phyloP scores from a whole-genome alignment of 768 basidiomycete genomes.

The Lentinula lateritia region DNA sequence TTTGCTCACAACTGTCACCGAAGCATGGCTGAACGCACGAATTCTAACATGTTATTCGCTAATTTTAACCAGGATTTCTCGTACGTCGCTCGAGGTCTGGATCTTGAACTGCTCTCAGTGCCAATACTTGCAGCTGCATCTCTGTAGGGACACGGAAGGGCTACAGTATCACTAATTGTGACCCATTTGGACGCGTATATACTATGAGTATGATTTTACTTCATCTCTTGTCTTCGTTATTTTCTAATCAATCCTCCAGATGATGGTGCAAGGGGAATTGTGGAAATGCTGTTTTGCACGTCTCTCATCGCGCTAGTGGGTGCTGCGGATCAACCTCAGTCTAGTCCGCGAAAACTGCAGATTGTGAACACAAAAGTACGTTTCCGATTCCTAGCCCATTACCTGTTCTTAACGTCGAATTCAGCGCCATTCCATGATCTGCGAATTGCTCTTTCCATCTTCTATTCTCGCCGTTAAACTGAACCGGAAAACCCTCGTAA shows the following conservation, averaged over 20 bases:
- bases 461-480: slow-evolving; percentile 97
- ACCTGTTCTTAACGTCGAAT: slow-evolving; percentile 6
- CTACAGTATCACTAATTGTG: slow-evolving; percentile 96
- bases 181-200: slow-evolving; percentile 95
- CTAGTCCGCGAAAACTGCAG: slow-evolving; percentile 89
- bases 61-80: slow-evolving; percentile 99
- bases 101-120: not conserved
- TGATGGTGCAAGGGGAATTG: slow-evolving; percentile 92
- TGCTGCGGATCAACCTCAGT: slow-evolving; percentile 86
- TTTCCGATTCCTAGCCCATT: not conserved
- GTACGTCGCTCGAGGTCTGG: slow-evolving; percentile 32
- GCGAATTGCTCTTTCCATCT: slow-evolving; percentile 95
- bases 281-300: slow-evolving; percentile 99
- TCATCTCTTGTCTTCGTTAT: not conserved
- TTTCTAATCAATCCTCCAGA: slow-evolving; percentile 37
- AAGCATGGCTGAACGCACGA: slow-evolving; percentile 7
- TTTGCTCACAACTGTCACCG: slow-evolving; percentile 4
- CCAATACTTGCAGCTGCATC: slow-evolving; percentile 54
- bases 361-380: slow-evolving; percentile 97
- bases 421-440: slow-evolving; percentile 96
- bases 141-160: slow-evolving; percentile 94
- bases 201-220: slow-evolving; percentile 70
- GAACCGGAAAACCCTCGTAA: slow-evolving; percentile 93
- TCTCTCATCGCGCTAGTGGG: slow-evolving; percentile 96
- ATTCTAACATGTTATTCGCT: slow-evolving; percentile 59